Base-by-base conservation (phyloP, 2,329 filamentous ascomycete species). In the Fusarium sp. region DNA sequence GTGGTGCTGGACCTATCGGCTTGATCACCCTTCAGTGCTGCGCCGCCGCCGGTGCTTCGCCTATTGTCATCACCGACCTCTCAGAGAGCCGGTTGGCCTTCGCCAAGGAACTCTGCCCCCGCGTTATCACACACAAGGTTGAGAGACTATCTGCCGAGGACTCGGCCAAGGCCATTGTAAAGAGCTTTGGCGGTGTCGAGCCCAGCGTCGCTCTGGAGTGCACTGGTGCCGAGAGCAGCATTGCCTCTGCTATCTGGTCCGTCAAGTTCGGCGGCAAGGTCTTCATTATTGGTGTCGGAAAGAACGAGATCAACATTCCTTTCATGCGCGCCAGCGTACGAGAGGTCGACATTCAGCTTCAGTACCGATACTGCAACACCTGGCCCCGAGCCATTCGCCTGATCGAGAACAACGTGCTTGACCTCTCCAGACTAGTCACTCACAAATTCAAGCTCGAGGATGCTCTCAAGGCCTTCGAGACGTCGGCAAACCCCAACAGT, bases 181-280 rank as follows among this genome's bases (percentile, higher is more conserved):
- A 82, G 65, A 80, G 86, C 3, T 89, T 95, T 68, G 91, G 89
- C 29, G 91, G 90, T 23, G 80, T 94, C 66, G 91, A 96, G 78
- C 93, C 94, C 0, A 84, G 88, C 15, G 80, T 97, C 49, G 88
- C 88, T 11, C 84, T 98, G 77, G 94, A 98, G 78, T 98, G 94
- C 81, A 98, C 95, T 0, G 95, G 95, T 46, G 92, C 97, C 14
- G 93, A 97, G 81, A 92, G 88, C 78, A 93, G 89, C 75, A 90
- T 98, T 71, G 86, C 87, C 6, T 84, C 91, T 25, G 92, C 93
- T 49, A 94, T 97, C 74, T 95, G 93, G 84, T 88, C 91, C 9
- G 86, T 90, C 74, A 96, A 94, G 79, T 98, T 98, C 71, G 95
- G 94, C 65, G 94, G 95, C 70, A 97, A 96, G 78, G 94, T 98